phyloP scores from a whole-genome alignment of 2,329 filamentous ascomycete species.

The Ophiosphaerella korrae region DNA sequence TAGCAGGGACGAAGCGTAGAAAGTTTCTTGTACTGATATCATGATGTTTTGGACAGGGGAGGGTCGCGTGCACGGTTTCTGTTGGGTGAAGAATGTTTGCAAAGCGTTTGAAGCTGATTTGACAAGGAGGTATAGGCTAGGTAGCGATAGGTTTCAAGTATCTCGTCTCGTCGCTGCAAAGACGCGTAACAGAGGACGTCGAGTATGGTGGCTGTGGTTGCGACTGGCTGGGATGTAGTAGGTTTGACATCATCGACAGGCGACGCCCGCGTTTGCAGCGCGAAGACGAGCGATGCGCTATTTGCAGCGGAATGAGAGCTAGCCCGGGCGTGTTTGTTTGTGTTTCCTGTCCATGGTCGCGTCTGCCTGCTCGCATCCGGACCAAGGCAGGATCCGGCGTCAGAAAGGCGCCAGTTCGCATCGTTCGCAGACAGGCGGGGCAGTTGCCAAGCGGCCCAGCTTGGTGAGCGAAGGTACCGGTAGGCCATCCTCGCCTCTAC shows the following conservation, averaged over 20 bases:
- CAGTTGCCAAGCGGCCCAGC: constrained; percentile 20
- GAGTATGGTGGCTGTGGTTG: constrained; percentile 3
- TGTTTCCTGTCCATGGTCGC: no score
- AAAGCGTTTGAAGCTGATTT: not conserved
- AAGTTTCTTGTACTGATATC: not conserved
- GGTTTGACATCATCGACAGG: constrained; percentile 30
- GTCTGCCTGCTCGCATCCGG: not conserved
- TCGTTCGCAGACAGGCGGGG: constrained; percentile 18
- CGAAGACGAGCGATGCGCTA: constrained; percentile 16
- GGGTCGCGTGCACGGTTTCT: not conserved
- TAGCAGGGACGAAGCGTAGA: not conserved
- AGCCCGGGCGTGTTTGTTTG: no score
- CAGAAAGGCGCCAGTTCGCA: constrained; percentile 2
- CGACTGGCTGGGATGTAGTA: constrained; percentile 1
- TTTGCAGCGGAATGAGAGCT: not conserved
- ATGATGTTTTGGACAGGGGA: not conserved
- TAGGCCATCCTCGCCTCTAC: not conserved
- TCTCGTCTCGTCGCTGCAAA: not conserved
- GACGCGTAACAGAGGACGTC: no score
- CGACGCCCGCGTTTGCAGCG: constrained; percentile 9
- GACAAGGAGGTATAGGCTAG: not conserved
- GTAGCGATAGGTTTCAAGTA: not conserved
- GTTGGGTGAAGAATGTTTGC: not conserved
- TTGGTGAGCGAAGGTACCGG: constrained; percentile 1
- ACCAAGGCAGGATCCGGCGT: not conserved